phyloP scores from a whole-genome alignment of 192 early-diverging fungal species.

The Backusella circina region DNA sequence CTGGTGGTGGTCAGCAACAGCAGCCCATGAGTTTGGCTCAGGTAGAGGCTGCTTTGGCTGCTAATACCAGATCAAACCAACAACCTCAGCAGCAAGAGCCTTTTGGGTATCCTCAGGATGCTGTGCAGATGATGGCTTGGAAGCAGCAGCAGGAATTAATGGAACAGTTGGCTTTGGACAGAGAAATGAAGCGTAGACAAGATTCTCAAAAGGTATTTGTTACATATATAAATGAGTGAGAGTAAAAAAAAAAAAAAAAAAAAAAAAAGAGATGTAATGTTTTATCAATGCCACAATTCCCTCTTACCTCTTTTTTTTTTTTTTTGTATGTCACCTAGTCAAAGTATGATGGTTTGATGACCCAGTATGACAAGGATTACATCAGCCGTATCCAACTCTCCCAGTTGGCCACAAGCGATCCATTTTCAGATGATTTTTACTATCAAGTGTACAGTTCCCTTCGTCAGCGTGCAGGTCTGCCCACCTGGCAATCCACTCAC shows the following conservation, averaged over 20 bases:
- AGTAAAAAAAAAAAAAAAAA: neutral
- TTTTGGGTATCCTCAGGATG: neutral
- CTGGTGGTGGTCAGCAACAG: neutral
- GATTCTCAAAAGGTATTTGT: constrained; percentile 31
- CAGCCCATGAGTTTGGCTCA: neutral
- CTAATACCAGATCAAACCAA: neutral
- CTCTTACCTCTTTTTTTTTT: neutral
- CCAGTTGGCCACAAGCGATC: constrained; percentile 91
- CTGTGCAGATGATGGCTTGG: neutral
- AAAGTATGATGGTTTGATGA: constrained; percentile 87
- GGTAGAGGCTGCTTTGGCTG: neutral
- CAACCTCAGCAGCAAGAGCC: neutral
- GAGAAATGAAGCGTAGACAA: constrained; percentile 37
- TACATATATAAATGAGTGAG: neutral
- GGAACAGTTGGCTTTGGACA: constrained; percentile 18
- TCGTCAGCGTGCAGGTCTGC: constrained; percentile 48
- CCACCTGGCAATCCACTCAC: constrained; percentile 22
- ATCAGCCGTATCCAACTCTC: constrained; percentile 93
- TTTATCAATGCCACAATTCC: neutral
- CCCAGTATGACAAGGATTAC: constrained; percentile 89
- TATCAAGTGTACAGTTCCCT: constrained; percentile 86
- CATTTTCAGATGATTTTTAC: constrained; percentile 94
- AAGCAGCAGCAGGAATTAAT: neutral
- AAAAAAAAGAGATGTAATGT: neutral
- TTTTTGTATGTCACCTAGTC: constrained; percentile 51